Conservation (phyloP, 2,329 filamentous ascomycete genomes). For the Talaromyces sp. region DNA sequence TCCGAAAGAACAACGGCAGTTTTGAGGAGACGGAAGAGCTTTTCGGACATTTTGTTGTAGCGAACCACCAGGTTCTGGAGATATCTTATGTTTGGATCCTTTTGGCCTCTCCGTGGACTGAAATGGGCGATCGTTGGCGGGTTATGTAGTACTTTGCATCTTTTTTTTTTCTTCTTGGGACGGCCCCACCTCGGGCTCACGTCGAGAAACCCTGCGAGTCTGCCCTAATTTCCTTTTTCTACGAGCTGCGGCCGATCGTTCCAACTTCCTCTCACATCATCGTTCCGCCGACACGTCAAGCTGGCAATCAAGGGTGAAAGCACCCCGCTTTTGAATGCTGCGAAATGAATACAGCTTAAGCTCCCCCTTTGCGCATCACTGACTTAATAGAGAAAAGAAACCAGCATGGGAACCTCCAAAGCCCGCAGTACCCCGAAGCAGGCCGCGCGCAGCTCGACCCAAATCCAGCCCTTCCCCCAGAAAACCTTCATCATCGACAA, state of each 20-base stretch:
- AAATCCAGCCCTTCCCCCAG: conserved; percentile 48
- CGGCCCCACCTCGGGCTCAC: background rate
- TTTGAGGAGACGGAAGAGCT: conserved; percentile 25
- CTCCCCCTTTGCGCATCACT: background rate
- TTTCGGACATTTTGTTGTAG: conserved; percentile 24
- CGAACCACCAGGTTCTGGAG: background rate
- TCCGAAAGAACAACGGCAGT: conserved; percentile 33
- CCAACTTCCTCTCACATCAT: background rate
- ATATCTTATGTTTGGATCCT: background rate
- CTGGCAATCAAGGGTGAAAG: background rate
- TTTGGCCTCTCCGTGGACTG: background rate
- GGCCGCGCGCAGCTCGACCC: conserved; percentile 36
- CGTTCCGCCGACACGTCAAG: background rate
- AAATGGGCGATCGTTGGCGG: background rate
- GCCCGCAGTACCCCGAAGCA: conserved; percentile 42
- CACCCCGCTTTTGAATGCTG: background rate
- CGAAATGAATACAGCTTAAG: background rate
- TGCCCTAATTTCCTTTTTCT: conserved; percentile 21
- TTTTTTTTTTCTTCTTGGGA: background rate
- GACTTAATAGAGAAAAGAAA: background rate
- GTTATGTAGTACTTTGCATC: background rate
- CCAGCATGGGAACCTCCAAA: conserved; percentile 18
- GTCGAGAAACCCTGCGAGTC: conserved; percentile 16
- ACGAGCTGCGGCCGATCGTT: background rate
- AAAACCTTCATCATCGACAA: conserved; percentile 88